Conservation (phyloP, 2,329 filamentous ascomycete genomes). For the Pyricularia sp. region DNA sequence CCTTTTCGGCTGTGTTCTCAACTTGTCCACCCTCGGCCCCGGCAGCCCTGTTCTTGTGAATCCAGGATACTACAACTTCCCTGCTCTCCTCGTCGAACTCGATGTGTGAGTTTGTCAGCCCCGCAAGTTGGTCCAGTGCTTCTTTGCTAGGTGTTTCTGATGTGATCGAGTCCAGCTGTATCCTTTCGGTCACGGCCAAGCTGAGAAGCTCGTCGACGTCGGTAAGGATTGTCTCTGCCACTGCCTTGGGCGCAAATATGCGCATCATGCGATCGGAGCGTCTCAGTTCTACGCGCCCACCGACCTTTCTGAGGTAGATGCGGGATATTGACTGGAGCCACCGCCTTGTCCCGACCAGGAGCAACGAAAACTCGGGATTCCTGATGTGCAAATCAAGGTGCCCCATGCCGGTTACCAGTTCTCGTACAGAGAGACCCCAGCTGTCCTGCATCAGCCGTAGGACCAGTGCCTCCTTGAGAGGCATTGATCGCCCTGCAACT, state of each 20-base stretch:
- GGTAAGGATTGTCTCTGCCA: constrained; percentile 24
- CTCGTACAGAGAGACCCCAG: constrained; percentile 40
- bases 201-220: constrained; percentile 22
- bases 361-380: constrained; percentile 30
- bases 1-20: constrained; percentile 31
- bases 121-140: constrained; percentile 25
- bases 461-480: constrained; percentile 30
- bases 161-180: constrained; percentile 17
- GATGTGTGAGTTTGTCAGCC: constrained; percentile 28
- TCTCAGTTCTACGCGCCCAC: constrained; percentile 27
- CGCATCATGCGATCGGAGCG: constrained; percentile 19
- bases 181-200: constrained; percentile 9
- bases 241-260: constrained; percentile 24
- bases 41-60: constrained; percentile 18
- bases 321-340: constrained; percentile 23
- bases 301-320: constrained; percentile 17
- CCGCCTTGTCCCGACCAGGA: constrained; percentile 27
- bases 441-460: constrained; percentile 34
- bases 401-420: constrained; percentile 33
- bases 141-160: constrained; percentile 13
- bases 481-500: constrained; percentile 17
- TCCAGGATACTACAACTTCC: constrained; percentile 29
- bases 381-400: constrained; percentile 27
- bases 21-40: constrained; percentile 14
- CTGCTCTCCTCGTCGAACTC: constrained; percentile 20